These are phyloP conservation scores for Pyrrhoderma lamaoense DNA, from an alignment of 1,284 basidiomycete species.

Conservation along the genomic window DNA sequence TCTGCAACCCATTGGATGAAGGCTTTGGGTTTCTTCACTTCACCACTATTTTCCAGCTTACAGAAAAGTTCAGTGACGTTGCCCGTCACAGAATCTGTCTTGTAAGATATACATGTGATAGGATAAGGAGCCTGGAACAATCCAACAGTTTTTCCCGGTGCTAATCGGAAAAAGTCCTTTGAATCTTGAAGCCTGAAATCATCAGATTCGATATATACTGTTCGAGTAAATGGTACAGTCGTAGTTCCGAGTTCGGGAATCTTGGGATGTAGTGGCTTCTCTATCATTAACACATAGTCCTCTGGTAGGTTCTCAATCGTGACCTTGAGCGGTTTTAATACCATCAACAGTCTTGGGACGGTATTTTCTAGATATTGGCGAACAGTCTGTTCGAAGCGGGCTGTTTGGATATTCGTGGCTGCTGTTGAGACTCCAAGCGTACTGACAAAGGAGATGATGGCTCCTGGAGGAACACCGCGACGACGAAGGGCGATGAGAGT, in stretches of 20 bases:
- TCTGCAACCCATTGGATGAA: constrained; percentile 98
- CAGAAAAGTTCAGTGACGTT: constrained; percentile 76
- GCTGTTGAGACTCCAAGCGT: constrained; percentile 89
- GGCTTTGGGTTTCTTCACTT: constrained; percentile 81
- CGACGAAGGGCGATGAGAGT: constrained; percentile 93
- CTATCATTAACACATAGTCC: constrained; percentile 77
- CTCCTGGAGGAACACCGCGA: constrained; percentile 92
- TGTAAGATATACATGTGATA: constrained; percentile 89
- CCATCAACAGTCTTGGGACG: constrained; percentile 89
- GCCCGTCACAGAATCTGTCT: constrained; percentile 64
- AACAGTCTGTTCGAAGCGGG: constrained; percentile 86
- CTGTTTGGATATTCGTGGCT: constrained; percentile 78
- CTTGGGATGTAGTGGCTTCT: constrained; percentile 95
- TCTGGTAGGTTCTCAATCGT: constrained; percentile 88
- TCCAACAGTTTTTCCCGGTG: constrained; percentile 95
- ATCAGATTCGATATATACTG: constrained; percentile 88
- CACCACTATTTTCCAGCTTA: constrained; percentile 64
- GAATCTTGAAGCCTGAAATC: constrained; percentile 93
- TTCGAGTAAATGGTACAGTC: constrained; percentile 82
- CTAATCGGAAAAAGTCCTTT: constrained; percentile 95
- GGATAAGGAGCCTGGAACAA: constrained; percentile 94
- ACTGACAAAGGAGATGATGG: constrained; percentile 90
- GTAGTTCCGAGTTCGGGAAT: constrained; percentile 82
- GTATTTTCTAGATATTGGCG: constrained; percentile 86
- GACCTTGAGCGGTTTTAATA: constrained; percentile 86